phyloP scores from a whole-genome alignment of 1,139 yeast species.

The Waltiozyma sp. region DNA sequence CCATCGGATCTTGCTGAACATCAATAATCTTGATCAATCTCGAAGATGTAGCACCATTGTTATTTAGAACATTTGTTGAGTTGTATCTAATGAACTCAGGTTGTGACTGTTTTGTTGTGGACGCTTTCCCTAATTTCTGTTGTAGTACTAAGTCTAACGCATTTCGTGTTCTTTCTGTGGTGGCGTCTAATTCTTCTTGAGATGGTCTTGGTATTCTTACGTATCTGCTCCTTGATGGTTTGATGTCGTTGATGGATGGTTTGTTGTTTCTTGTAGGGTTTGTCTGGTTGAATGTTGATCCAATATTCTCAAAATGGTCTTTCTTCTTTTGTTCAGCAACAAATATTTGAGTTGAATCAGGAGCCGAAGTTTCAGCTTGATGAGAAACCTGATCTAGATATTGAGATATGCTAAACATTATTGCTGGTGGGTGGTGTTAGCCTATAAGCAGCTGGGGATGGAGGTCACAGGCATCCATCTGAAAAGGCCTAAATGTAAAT shows the following conservation, averaged over 20 bases:
- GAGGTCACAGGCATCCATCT: too few relatives aligned
- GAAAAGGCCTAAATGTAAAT: too few relatives aligned
- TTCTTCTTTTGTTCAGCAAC: background rate
- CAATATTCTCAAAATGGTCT: background rate
- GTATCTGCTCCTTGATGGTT: constrained; percentile 36
- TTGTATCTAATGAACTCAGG: constrained; percentile 38
- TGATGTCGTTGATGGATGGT: constrained; percentile 26
- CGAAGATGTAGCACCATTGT: constrained; percentile 15
- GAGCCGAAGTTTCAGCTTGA: background rate
- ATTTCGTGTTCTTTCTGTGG: constrained; percentile 33
- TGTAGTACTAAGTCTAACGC: constrained; percentile 37
- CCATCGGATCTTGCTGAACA: constrained; percentile 68
- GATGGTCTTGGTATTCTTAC: constrained; percentile 30
- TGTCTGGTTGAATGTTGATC: constrained; percentile 13
- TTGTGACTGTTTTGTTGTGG: constrained; percentile 19
- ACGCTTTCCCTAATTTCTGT: constrained; percentile 24
- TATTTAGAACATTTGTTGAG: constrained; percentile 29
- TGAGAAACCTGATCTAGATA: constrained; percentile 6
- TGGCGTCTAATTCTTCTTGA: constrained; percentile 27
- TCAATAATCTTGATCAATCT: constrained; percentile 47
- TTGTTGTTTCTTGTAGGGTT: background rate
- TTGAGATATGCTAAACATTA: constrained; percentile 12
- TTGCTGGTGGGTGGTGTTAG: too few relatives aligned
- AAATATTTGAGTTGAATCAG: background rate
- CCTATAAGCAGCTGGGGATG: too few relatives aligned